phyloP scores from a whole-genome alignment of 2,329 filamentous ascomycete genomes.

The Hirsutella thompsonii region DNA sequence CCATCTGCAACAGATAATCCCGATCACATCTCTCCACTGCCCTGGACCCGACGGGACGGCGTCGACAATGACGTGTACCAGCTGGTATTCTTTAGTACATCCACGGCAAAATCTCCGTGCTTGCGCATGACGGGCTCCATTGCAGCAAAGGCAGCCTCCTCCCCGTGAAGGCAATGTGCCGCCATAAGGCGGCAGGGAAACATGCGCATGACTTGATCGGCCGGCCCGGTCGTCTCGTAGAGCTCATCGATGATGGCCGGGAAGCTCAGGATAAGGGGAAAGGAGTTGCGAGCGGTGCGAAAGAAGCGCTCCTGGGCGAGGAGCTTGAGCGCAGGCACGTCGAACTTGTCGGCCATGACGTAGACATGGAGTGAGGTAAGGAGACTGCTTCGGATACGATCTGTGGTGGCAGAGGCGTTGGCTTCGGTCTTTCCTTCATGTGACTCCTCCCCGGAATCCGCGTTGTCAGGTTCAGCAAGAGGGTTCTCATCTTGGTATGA shows the following conservation, averaged over 20 bases:
- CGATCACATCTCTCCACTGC: no score
- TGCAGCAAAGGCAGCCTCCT: not conserved
- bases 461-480: not conserved
- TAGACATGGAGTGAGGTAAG: slow-evolving; percentile 14
- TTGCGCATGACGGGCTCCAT: slow-evolving; percentile 10
- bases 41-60: not conserved
- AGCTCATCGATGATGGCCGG: slow-evolving; percentile 12
- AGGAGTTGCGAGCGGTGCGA: slow-evolving; percentile 8
- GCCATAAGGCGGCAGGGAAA: slow-evolving; percentile 9
- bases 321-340: slow-evolving; percentile 17
- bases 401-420: not conserved
- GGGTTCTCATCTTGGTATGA: not conserved
- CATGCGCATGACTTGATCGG: slow-evolving; percentile 9
- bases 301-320: slow-evolving; percentile 17
- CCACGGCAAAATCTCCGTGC: slow-evolving; percentile 9
- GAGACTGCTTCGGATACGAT: not conserved
- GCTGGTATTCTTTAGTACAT: slow-evolving; percentile 4
- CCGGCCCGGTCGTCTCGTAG: slow-evolving; percentile 7
- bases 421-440: not conserved
- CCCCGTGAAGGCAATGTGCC: not conserved
- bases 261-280: no score
- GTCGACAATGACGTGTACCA: not conserved
- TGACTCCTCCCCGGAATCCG: not conserved
- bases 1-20: no score
- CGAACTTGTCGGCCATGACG: slow-evolving; percentile 22